Base-by-base conservation (phyloP, 768 basidiomycete species). In the Termitomyces sp. region DNA sequence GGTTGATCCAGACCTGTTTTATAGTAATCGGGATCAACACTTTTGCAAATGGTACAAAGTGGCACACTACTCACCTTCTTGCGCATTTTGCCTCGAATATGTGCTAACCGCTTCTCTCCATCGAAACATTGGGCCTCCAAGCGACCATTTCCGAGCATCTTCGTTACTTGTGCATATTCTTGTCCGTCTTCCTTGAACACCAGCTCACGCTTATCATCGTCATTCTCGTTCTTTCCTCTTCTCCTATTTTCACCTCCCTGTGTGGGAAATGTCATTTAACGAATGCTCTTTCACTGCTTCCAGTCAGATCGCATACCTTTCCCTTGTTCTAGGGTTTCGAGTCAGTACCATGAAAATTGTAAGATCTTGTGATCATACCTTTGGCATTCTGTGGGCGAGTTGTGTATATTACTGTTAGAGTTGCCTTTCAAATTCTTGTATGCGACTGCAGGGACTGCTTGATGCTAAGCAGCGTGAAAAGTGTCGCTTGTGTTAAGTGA, bases 151-250 rank as follows among this genome's bases (percentile, higher is more conserved):
- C 97, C 97, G 42, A 99, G 82, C 97, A 99, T 99, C 79, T 98
- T 99, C 53, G 77, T 87, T 50, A 98, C 97, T 72, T 98, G 97
- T 16, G 94, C 97, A 72, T 99, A 99, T 73, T 98, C 95, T 75
- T 99, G 97, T 7, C 96, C 96, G 68, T 98, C 97, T 73, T 98
- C 96, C 67, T 92, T 89, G 82, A 98, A 98, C 40, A 98, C 95
- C 56, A 98, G 84, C 73, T 99, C 97, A 66, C 97, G 90, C 82
- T 98, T 98, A 78, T 97, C 92, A 66, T 92, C 91, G 55, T 98
- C 97, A 77, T 96, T 97, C 79, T 99, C 96, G 76, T 98, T 98
- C 85, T 99, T 99, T 82, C 97, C 97, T 77, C 97, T 84, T 84
- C 97, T 84, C 77, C 96, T 85, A 79, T 98, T 99, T 83, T 99